A percentile compares a stretch with the other conserved stretches of the same genome.
Evolutionary conservation across 306 rosid genomes (phyloP).

Genomic region (peach (Prunus persica)): DNA sequence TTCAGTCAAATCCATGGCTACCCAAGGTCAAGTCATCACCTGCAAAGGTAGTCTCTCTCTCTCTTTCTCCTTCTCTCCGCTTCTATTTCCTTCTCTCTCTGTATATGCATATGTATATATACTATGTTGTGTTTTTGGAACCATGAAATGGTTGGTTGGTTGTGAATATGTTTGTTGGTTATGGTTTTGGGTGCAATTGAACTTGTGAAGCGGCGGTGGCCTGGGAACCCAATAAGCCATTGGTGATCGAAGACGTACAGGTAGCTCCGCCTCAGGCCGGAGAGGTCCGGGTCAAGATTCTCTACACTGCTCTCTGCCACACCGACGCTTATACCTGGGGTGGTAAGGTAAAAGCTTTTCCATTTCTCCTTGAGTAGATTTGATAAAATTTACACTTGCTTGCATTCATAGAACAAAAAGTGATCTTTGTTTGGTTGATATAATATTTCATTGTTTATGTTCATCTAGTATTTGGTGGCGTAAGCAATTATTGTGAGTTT

Average conservation of each 20-base stretch:
- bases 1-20: conserved; percentile 54
- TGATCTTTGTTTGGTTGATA: background rate
- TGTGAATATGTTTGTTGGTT: background rate
- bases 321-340: conserved; percentile 96
- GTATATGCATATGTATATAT: background rate
- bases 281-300: conserved; percentile 80
- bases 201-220: conserved; percentile 79
- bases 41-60: conserved; percentile 64
- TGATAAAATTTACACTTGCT: background rate
- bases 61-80: background rate
- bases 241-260: conserved; percentile 77
- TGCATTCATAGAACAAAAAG: background rate
- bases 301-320: conserved; percentile 85
- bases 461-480: background rate
- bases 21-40: conserved; percentile 84
- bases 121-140: background rate
- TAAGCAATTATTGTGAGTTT: background rate
- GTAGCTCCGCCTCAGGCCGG: conserved; percentile 91
- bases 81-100: background rate
- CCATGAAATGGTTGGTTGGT: background rate
- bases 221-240: conserved; percentile 94
- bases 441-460: background rate
- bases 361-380: background rate
- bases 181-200: background rate
- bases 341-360: conserved; percentile 58